phyloP scores from a whole-genome alignment of 306 rosid genomes.

The Dalbergia cochinchinensis region DNA sequence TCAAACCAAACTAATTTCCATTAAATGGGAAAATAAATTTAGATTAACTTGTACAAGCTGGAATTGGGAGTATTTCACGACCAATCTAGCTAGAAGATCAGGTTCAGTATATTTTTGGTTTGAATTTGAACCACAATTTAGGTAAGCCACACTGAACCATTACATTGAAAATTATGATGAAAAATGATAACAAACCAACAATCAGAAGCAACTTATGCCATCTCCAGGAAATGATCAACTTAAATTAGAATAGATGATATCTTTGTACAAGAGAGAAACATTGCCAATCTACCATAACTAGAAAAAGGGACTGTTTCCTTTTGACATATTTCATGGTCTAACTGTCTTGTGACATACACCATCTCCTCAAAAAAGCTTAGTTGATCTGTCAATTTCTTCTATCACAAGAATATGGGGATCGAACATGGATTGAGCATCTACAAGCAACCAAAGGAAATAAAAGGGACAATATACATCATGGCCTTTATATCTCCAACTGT shows the following conservation, averaged over 20 bases:
- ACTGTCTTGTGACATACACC: background rate
- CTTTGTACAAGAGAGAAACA: background rate
- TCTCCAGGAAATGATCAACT: too few species aligned
- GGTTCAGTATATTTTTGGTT: too few species aligned
- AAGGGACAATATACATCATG: slow-evolving; percentile 19
- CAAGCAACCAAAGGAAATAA: slow-evolving; percentile 16
- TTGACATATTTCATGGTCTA: background rate
- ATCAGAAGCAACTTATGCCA: background rate
- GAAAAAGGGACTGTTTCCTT: background rate
- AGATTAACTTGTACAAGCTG: background rate
- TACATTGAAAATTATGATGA: background rate
- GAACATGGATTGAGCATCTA: slow-evolving; percentile 21
- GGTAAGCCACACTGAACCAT: too few species aligned
- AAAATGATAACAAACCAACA: background rate
- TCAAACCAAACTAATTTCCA: background rate
- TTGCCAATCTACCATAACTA: background rate
- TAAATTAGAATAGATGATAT: too few species aligned
- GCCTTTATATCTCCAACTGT: background rate
- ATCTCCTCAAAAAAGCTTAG: background rate
- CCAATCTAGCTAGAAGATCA: too few species aligned
- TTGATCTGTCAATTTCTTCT: background rate
- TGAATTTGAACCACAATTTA: too few species aligned
- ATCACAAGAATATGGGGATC: background rate
- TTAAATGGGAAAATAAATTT: background rate
- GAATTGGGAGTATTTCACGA: too few species aligned